These are phyloP conservation scores for Tuber umbilicatum DNA, from an alignment of 495 filamentous ascomycete species.

Conservation along the genomic window DNA sequence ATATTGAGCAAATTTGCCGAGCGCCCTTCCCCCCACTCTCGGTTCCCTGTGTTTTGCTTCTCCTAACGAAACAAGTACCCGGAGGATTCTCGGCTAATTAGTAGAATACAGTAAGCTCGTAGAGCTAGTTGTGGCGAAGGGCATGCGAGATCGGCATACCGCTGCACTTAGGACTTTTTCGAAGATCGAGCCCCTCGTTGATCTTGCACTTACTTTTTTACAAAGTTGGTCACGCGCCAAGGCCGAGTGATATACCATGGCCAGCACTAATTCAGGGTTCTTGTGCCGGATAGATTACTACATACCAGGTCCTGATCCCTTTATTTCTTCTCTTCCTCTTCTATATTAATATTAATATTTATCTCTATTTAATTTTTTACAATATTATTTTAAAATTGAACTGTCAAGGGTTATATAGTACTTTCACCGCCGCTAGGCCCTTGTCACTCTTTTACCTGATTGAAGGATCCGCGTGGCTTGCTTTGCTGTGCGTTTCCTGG, in stretches of 20 bases:
- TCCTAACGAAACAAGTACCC: neutral
- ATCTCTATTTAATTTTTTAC: too few species aligned
- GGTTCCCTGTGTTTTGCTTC: neutral
- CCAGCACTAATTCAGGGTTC: neutral
- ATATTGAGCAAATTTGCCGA: neutral
- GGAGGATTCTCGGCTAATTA: neutral
- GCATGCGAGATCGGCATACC: neutral
- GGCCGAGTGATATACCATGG: neutral
- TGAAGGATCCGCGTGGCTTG: neutral
- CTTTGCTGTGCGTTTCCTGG: neutral
- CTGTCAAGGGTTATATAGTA: neutral
- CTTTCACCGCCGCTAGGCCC: neutral
- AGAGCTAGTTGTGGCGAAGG: neutral
- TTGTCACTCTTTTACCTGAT: neutral
- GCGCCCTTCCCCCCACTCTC: neutral
- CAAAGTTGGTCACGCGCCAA: neutral
- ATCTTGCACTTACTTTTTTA: neutral
- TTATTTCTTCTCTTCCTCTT: neutral
- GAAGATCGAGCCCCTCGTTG: neutral
- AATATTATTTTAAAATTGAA: neutral
- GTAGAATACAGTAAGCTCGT: neutral
- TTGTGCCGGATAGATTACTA: neutral
- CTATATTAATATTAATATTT: too few species aligned
- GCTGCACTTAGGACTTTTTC: neutral
- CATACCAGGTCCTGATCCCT: too few species aligned